phyloP scores from a whole-genome alignment of 345 rosid genomes.

The Arabidopsis arenosa region DNA sequence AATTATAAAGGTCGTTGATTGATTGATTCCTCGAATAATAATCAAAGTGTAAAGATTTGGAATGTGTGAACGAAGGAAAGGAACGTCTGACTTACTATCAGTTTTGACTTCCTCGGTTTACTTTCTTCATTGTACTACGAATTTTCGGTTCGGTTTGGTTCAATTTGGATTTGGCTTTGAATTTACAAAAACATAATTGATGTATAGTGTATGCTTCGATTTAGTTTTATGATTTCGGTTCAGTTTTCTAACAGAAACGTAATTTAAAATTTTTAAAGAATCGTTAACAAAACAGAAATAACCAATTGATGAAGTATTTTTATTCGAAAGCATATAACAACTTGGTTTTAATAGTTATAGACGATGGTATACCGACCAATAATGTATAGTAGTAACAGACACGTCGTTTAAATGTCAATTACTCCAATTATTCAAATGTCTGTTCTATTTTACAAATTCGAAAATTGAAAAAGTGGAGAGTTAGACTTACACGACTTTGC shows the following conservation, averaged over 20 bases:
- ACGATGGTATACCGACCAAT: neutral
- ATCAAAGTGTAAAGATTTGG: conserved; percentile 33
- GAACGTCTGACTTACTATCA: conserved; percentile 21
- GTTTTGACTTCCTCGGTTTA: neutral
- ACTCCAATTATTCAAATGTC: neutral
- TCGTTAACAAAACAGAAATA: neutral
- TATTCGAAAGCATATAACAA: neutral
- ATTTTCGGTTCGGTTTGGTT: neutral
- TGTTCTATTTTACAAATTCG: neutral
- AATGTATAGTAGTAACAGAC: neutral
- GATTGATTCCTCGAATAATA: conserved; percentile 20
- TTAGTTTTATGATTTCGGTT: neutral
- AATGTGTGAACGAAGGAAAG: conserved; percentile 41
- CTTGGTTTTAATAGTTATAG: neutral
- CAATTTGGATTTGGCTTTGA: neutral
- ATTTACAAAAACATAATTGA: neutral
- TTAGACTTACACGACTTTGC: neutral
- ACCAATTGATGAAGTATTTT: neutral
- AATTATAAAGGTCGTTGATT: neutral
- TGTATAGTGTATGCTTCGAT: neutral
- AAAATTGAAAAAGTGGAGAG: neutral
- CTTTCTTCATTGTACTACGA: no score
- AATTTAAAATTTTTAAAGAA: neutral
- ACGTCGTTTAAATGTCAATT: conserved; percentile 5
- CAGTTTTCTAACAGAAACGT: neutral